Base-by-base conservation (phyloP, 2,329 filamentous ascomycete genomes). In the Stylonectria norvegica region DNA sequence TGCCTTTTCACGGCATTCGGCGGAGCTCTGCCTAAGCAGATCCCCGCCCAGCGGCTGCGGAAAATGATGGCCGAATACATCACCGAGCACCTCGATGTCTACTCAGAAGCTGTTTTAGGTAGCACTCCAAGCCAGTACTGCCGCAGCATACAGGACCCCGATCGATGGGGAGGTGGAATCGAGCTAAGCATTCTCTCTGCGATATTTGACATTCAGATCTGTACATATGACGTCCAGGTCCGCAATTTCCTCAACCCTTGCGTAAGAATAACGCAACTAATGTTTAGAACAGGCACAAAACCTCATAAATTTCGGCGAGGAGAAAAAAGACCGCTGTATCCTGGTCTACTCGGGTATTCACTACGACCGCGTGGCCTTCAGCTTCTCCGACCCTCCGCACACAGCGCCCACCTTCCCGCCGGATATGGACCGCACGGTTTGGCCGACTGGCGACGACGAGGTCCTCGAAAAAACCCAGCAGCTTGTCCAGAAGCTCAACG, bases 1-100 rank as follows among this genome's bases (percentile, higher is more conserved):
- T 97, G 91, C 66, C 81, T 97, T 57, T 97, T 96, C 65, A 86
- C 89, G 19, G 90, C 91, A 0, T 82, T 97, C 33, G 86, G 87
- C 12, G 85, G 83, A 38, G 86, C 86, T 3, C 75, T 95, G n/a
- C 78, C 88, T 34, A 76, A 69, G 18, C 63, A 68, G 14, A 64
- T 71, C 34, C 62, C 67, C n/a, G 67, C 67, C 5, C 58, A 64
- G 7, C 56, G 86, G 55, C 72, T 96, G 14, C 82, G 90, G 40
- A 81, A 78, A 11, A 74, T 95, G 47, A 83, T 95, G 15, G 89
- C 87, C 2, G 79, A 85, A 36, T 80, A 81, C 34, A 96, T 97
- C 43, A 81, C 86, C 50, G 70, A 74, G 14, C 78, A 94, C 36
- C 81, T 83, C 0, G 77, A 83, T 1, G 72, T 81, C 36, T 97